A percentile compares a stretch with the other conserved stretches of the same genome.
Conservation (phyloP, 2,329 filamentous ascomycete species). For the Aspergillus tubingensis region DNA sequence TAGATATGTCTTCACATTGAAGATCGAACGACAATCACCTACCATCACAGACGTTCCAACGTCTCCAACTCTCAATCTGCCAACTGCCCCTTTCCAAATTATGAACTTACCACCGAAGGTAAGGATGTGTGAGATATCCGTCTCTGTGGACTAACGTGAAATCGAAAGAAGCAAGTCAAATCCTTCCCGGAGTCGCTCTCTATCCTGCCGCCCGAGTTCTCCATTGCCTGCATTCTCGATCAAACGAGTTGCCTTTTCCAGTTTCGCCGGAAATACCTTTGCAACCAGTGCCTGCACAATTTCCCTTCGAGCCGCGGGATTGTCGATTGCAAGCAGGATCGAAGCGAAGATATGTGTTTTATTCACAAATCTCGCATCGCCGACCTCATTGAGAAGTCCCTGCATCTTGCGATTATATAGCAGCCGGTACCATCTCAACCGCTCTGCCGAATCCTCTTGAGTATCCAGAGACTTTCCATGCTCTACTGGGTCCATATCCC, state of each 20-base stretch:
- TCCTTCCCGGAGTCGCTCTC: background rate
- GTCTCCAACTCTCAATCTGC: background rate
- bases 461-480: background rate
- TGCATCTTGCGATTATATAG: slow-evolving; percentile 7
- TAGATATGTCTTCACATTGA: background rate
- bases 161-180: background rate
- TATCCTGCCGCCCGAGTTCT: background rate
- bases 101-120: background rate
- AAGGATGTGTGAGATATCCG: background rate
- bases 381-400: background rate
- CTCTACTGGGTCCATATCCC: background rate
- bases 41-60: background rate
- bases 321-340: background rate
- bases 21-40: accelerated
- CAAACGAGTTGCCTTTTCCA: background rate
- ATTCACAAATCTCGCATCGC: background rate
- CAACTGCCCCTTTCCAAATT: background rate
- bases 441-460: background rate
- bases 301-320: background rate
- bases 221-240: background rate
- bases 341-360: background rate
- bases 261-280: background rate
- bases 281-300: background rate
- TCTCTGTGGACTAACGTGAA: background rate
- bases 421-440: background rate